These are phyloP conservation scores for Syncephalis plumigaleata DNA, from an alignment of 371 early-diverging fungal genomes.

Conservation along the genomic window DNA sequence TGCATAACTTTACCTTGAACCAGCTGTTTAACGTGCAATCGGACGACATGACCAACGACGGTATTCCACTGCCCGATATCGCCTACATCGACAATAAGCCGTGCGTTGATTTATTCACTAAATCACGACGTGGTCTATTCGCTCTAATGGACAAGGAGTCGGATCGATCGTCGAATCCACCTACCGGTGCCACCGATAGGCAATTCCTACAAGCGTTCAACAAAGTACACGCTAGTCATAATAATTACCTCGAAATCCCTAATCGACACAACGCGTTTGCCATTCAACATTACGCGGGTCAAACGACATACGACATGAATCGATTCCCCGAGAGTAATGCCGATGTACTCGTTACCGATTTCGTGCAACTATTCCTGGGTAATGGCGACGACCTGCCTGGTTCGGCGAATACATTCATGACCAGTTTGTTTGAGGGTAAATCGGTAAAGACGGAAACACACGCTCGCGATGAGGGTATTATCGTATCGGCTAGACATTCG, in stretches of 20 bases:
- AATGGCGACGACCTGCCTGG: slow-evolving; percentile 17
- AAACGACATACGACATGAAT: slow-evolving; percentile 45
- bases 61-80: slow-evolving; percentile 20
- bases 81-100: slow-evolving; percentile 34
- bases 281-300: slow-evolving; percentile 56
- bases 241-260: slow-evolving; percentile 11
- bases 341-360: slow-evolving; percentile 61
- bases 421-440: slow-evolving; percentile 60
- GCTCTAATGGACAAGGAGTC: slow-evolving; percentile 30
- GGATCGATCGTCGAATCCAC: slow-evolving; percentile 18
- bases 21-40: slow-evolving; percentile 13
- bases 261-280: slow-evolving; percentile 22
- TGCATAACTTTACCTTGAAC: slow-evolving; percentile 41
- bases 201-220: slow-evolving; percentile 13
- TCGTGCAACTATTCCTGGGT: slow-evolving; percentile 55
- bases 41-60: slow-evolving; percentile 4
- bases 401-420: slow-evolving; percentile 60
- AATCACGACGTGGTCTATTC: slow-evolving; percentile 31
- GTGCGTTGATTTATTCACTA: slow-evolving; percentile 34
- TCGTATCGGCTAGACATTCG: slow-evolving; percentile 50
- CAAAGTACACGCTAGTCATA: slow-evolving; percentile 19
- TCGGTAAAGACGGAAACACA: slow-evolving; percentile 67
- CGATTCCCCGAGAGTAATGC: slow-evolving; percentile 52
- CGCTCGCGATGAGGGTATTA: slow-evolving; percentile 52
- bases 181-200: slow-evolving; percentile 17